Conservation (phyloP, 2,329 filamentous ascomycete species). For the Epichloe coenophiala region DNA sequence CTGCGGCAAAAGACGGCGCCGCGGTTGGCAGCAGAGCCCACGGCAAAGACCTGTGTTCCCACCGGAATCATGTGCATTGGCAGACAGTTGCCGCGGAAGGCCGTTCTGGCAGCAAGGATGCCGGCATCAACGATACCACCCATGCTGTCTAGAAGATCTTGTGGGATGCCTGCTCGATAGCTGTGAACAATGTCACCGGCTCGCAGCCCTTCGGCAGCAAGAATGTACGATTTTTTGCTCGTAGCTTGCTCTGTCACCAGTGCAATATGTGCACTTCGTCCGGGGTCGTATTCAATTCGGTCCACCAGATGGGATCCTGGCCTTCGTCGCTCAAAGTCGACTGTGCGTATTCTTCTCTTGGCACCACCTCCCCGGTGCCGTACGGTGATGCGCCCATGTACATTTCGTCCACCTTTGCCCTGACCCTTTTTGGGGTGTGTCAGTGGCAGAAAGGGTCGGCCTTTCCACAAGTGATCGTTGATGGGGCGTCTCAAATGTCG, state of each 20-base stretch:
- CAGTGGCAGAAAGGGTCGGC: slow-evolving; percentile 65
- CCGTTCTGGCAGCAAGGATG: slow-evolving; percentile 89
- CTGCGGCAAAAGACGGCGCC: slow-evolving; percentile 86
- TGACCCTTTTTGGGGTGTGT: slow-evolving; percentile 91
- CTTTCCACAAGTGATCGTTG: slow-evolving; percentile 96
- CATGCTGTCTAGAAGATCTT: slow-evolving; percentile 80
- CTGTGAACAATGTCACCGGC: slow-evolving; percentile 87
- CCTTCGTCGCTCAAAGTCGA: slow-evolving; percentile 72
- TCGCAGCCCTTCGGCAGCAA: slow-evolving; percentile 88
- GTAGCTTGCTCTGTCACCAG: slow-evolving; percentile 65
- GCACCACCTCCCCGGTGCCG: slow-evolving; percentile 85
- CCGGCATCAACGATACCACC: slow-evolving; percentile 86
- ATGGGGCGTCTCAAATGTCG: slow-evolving; percentile 84
- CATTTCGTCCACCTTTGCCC: slow-evolving; percentile 83
- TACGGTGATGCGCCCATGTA: slow-evolving; percentile 72
- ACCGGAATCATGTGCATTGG: slow-evolving; percentile 92
- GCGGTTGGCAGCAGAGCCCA: slow-evolving; percentile 61
- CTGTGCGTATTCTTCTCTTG: slow-evolving; percentile 79
- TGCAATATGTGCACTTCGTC: slow-evolving; percentile 85
- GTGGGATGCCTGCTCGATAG: slow-evolving; percentile 78
- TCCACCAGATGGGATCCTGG: slow-evolving; percentile 81
- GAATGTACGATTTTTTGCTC: slow-evolving; percentile 71
- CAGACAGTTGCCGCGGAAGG: slow-evolving; percentile 86
- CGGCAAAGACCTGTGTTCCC: slow-evolving; percentile 83
- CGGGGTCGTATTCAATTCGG: slow-evolving; percentile 91